Conservation (phyloP, 202 grass and related monocot species). For the Carex arenaria region DNA sequence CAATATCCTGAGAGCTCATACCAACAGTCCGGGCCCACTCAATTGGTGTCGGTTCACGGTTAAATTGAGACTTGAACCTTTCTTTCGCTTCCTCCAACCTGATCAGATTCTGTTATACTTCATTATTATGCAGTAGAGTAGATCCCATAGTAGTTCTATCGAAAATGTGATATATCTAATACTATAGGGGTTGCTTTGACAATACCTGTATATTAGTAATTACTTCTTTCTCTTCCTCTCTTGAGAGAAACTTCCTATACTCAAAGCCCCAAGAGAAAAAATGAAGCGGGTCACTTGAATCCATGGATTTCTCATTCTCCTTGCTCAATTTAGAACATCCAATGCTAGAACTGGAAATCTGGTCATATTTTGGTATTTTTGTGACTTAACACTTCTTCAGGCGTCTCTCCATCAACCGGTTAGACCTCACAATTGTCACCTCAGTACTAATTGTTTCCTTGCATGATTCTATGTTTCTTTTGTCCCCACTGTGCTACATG, state of each 20-base stretch:
- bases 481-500: constrained; percentile 21
- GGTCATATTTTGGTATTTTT: constrained; percentile 25
- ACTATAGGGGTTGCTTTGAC: constrained; percentile 3
- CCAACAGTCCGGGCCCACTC: constrained; percentile 87
- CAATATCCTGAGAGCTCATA: constrained; percentile 53
- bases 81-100: constrained; percentile 70
- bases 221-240: constrained; percentile 67
- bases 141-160: neutral
- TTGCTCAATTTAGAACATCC: constrained; percentile 30
- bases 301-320: constrained; percentile 47
- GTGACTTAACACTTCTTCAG: constrained; percentile 46
- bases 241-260: constrained; percentile 65
- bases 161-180: neutral
- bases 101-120: constrained; percentile 47
- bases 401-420: constrained; percentile 54
- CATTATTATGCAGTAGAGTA: neutral
- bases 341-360: constrained; percentile 23
- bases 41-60: constrained; percentile 50
- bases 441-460: constrained; percentile 27
- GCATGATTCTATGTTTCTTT: neutral
- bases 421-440: constrained; percentile 58
- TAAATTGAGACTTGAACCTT: constrained; percentile 45
- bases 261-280: constrained; percentile 65
- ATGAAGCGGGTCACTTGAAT: constrained; percentile 63
- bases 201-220: constrained; percentile 80